Conservation (phyloP, 2,329 filamentous ascomycete genomes). For the Aspergillus sp. region DNA sequence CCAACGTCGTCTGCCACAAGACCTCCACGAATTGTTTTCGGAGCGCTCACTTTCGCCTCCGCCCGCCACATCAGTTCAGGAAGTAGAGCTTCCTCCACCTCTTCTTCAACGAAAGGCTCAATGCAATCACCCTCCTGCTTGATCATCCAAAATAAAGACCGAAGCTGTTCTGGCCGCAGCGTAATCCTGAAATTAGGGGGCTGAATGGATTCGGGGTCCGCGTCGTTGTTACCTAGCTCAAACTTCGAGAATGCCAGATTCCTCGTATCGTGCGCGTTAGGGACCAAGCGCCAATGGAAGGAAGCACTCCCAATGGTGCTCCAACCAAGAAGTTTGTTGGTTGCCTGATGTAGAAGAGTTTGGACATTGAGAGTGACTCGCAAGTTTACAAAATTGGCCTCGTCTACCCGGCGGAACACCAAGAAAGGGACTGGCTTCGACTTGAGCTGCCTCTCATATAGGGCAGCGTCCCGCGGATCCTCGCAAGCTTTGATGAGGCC, state of each 20-base stretch:
- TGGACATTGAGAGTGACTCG: constrained; percentile 40
- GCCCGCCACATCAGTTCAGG: constrained; percentile 55
- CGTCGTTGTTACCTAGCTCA: constrained; percentile 44
- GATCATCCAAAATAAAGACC: constrained; percentile 61
- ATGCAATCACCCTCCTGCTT: constrained; percentile 49
- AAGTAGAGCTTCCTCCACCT: constrained; percentile 57
- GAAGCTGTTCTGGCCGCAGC: constrained; percentile 54
- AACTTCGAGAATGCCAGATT: constrained; percentile 41
- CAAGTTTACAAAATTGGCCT: constrained; percentile 35
- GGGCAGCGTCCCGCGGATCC: constrained; percentile 50
- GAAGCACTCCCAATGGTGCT: constrained; percentile 20
- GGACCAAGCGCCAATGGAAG: constrained; percentile 48
- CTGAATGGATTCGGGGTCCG: constrained; percentile 31
- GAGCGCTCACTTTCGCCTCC: constrained; percentile 48
- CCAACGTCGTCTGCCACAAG: constrained; percentile 64
- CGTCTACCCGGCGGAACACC: constrained; percentile 36
- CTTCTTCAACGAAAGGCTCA: constrained; percentile 50
- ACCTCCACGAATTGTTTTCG: constrained; percentile 53
- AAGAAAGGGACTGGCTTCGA: constrained; percentile 44
- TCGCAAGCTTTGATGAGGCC: constrained; percentile 47
- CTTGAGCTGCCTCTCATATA: constrained; percentile 54
- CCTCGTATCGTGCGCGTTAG: constrained; percentile 42
- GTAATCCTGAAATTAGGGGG: constrained; percentile 35
- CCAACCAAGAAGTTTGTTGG: constrained; percentile 24
- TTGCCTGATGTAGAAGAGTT: constrained; percentile 37